Conservation (phyloP, 2,329 filamentous ascomycete genomes). For the Byssochlamys sp. region DNA sequence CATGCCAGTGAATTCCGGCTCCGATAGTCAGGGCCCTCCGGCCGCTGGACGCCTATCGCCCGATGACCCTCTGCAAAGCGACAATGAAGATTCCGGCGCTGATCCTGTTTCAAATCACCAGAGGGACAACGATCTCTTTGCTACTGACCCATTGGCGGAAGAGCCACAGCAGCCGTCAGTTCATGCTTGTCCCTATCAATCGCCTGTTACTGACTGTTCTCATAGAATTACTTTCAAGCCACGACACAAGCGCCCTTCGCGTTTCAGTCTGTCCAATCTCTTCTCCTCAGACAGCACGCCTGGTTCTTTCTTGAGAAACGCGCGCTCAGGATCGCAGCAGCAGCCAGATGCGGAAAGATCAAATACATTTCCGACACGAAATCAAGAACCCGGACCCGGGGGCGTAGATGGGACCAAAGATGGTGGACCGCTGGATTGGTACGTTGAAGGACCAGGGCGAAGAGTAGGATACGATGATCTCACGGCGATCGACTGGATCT, state of each 20-base stretch:
- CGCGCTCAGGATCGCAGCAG: conserved; percentile 15
- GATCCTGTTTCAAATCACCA: conserved; percentile 12
- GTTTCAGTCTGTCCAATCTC: conserved; percentile 32
- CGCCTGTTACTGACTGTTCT: conserved; percentile 2
- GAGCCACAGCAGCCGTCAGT: conserved; percentile 19
- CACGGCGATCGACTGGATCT: conserved; percentile 98
- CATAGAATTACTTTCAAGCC: conserved; percentile 35
- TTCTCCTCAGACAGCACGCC: conserved; percentile 23
- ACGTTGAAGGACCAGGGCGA: conserved; percentile 75
- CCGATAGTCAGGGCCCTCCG: conserved; percentile 9
- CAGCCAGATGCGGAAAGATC: conserved; percentile 18
- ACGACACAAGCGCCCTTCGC: conserved; percentile 31
- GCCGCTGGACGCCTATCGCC: conserved; percentile 8
- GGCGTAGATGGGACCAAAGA: conserved; percentile 29
- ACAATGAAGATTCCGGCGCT: conserved; percentile 13
- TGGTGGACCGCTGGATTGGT: conserved; percentile 59
- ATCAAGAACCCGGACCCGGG: conserved; percentile 13
- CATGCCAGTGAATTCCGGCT: conserved; percentile 16
- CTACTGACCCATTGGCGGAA: conserved; percentile 20
- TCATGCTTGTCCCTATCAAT: background rate
- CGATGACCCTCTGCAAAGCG: conserved; percentile 2
- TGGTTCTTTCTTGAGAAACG: conserved; percentile 14
- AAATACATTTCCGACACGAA: conserved; percentile 15
- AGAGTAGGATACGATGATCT: conserved; percentile 91
- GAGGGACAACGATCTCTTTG: conserved; percentile 10